Percentiles rank a stretch among this genome's conserved stretches.
Evolutionary conservation across 768 basidiomycete genomes (phyloP).

Genomic region (Gloeopeniophorella convolvens): DNA sequence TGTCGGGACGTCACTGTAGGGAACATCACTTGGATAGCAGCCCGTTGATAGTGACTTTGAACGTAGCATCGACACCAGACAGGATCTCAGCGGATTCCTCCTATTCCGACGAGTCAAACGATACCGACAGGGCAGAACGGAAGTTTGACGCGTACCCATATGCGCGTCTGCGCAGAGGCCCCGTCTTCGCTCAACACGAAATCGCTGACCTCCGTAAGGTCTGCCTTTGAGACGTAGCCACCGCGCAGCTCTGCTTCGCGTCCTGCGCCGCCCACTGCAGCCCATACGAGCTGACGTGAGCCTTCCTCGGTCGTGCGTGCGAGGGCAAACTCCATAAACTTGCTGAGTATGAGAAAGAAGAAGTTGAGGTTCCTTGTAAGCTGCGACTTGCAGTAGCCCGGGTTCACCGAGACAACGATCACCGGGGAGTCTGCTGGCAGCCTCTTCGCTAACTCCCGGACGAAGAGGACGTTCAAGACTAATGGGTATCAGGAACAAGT

Average conservation of each 20-base stretch:
- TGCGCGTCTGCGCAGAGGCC: neutral
- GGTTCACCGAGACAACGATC: conserved; percentile 14
- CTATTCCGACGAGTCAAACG: no score
- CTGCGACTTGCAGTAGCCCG: conserved; percentile 15
- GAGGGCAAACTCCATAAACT: neutral
- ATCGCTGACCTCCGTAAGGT: conserved; percentile 10
- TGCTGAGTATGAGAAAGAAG: neutral
- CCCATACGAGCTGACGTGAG: conserved; percentile 16
- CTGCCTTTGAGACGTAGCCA: neutral
- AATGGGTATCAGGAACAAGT: neutral
- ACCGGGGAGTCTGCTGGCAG: conserved; percentile 15
- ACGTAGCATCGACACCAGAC: conserved; percentile 5
- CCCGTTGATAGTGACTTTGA: neutral
- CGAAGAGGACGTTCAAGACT: conserved; percentile 17
- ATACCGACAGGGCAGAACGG: neutral
- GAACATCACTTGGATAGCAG: no score
- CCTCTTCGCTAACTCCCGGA: conserved; percentile 16
- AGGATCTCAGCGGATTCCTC: conserved; percentile 14
- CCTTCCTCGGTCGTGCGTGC: conserved; percentile 12
- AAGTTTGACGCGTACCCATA: conserved; percentile 5
- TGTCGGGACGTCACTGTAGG: no score
- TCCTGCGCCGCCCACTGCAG: conserved; percentile 8
- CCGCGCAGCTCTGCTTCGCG: conserved; percentile 10
- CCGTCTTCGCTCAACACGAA: conserved; percentile 15
- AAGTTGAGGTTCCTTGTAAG: conserved; percentile 1